Evolutionary conservation across 2,329 filamentous ascomycete species (phyloP), one percentile per base, ranked within the genome.

Genomic region (Colletotrichum truncatum): DNA sequence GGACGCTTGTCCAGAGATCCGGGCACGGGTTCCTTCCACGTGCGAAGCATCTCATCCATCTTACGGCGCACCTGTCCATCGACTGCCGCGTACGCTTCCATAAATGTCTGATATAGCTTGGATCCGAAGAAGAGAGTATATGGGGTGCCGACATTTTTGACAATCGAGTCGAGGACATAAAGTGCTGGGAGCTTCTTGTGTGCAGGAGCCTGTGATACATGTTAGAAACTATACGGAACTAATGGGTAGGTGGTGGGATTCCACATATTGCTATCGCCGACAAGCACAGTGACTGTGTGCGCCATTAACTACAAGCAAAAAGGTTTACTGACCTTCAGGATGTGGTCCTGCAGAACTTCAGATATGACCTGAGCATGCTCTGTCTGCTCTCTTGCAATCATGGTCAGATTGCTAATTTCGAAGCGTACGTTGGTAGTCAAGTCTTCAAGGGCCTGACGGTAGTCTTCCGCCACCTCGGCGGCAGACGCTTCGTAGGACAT

Each of bases 81-180:
- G 68, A 98, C 94, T 66, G 97, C 87, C 4, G 92, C 92, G 76
- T 98, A 99, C 36, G 96, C 93, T 73, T 97, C 93, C 94, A 98
- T 98, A 76, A 97, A 99, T 4, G 93, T 98, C 71, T 91, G 88
- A 79, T 95, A 98, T 38, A 99, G 87, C 74, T 95, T 95, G 39
- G 93, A 91, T 55, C 94, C 93, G 69, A 99, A 92, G 77, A 97
- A 98, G 11, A 98, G 85, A 0, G 95, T 98, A 79, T 99, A 99
- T 7, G 96, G 96, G 1, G 95, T 98, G 67, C 96, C 96, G 67
- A 99, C 94, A 82, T 99, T 98, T 80, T 99, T 99, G 75, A 97
- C 94, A 67, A 99, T 95, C 14, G 95, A 98, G 80, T 99, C 96
- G 74, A 99, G 90, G 70, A 99, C 93, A 80, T 98, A 99, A 26